phyloP scores from a whole-genome alignment of 2,329 filamentous ascomycete genomes.

The Orbilia oligospora region DNA sequence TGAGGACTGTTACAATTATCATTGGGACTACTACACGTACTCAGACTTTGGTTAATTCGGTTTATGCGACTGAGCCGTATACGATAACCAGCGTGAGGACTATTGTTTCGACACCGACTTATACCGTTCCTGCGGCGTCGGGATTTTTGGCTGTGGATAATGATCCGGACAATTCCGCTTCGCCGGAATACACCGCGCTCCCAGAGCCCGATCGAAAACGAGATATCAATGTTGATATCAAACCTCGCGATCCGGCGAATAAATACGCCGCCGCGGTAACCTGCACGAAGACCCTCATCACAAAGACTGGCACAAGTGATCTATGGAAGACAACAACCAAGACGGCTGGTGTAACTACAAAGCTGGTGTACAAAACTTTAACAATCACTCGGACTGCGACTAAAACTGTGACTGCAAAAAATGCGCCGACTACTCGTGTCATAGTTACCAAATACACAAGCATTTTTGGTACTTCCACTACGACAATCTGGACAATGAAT shows the following conservation, averaged over 20 bases:
- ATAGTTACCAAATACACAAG: background rate
- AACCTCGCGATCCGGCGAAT: slow-evolving; percentile 18
- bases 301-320: slow-evolving; percentile 36
- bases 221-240: background rate
- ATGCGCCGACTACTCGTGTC: background rate
- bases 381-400: background rate
- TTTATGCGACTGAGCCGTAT: background rate
- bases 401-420: slow-evolving; percentile 14
- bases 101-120: slow-evolving; percentile 8
- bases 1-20: slow-evolving; percentile 2
- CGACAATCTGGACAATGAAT: background rate
- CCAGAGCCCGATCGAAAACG: background rate
- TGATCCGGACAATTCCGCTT: slow-evolving; percentile 34
- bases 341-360: slow-evolving; percentile 1
- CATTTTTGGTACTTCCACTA: background rate
- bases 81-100: background rate
- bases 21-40: background rate
- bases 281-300: slow-evolving; percentile 42
- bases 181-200: slow-evolving; percentile 10
- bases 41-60: background rate
- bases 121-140: background rate
- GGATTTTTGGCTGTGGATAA: slow-evolving; percentile 32
- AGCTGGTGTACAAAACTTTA: background rate
- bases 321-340: slow-evolving; percentile 44
- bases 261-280: slow-evolving; percentile 21